These are phyloP conservation scores for Hirsutella thompsonii DNA, from an alignment of 2,329 filamentous ascomycete species.

Conservation along the genomic window DNA sequence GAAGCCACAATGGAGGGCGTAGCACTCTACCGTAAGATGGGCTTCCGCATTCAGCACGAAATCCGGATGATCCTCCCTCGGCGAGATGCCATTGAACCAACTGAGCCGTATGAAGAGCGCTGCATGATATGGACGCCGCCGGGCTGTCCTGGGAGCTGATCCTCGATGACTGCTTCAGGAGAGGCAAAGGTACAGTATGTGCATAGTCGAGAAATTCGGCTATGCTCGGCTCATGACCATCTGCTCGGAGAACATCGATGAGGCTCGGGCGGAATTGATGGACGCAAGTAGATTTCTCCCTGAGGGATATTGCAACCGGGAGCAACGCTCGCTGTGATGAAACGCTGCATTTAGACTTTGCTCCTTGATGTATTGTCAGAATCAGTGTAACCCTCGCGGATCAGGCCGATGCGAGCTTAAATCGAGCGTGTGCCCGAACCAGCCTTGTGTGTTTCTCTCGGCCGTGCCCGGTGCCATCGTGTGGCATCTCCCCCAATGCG, in stretches of 20 bases:
- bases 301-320: not conserved
- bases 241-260: not conserved
- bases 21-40: conserved; percentile 22
- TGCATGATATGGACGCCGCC: conserved; percentile 18
- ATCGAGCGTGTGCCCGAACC: not conserved
- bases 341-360: not conserved
- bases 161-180: too few relatives aligned
- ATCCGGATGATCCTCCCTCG: conserved; percentile 23
- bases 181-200: too few relatives aligned
- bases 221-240: not conserved
- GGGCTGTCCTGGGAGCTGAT: not conserved
- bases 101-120: conserved; percentile 19
- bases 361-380: too few relatives aligned
- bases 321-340: not conserved
- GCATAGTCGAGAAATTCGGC: not conserved
- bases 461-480: not conserved
- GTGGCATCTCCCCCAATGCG: not conserved
- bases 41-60: conserved; percentile 17
- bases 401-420: not conserved
- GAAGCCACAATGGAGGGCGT: conserved; percentile 26
- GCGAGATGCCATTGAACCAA: conserved; percentile 13
- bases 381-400: too few relatives aligned
- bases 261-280: not conserved
- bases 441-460: not conserved
- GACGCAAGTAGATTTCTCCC: not conserved